A percentile compares a stretch with the other conserved stretches of the same genome.
These are phyloP conservation scores for Tolypocladium pustulatum DNA, from an alignment of 2,329 filamentous ascomycete species.

Conservation along the genomic window DNA sequence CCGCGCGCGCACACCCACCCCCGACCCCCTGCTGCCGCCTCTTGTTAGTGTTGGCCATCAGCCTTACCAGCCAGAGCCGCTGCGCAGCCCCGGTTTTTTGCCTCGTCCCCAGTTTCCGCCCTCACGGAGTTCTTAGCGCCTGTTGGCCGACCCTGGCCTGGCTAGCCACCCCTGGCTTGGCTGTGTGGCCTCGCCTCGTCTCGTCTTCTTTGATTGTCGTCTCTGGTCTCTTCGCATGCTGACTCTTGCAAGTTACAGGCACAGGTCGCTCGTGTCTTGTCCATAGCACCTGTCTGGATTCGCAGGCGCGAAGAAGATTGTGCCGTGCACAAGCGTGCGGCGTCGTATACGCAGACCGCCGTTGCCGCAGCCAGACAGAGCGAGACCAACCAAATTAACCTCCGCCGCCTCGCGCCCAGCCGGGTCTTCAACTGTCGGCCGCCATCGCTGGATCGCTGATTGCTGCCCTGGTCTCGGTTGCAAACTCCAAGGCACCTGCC, in stretches of 20 bases:
- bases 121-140: neutral
- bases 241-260: neutral
- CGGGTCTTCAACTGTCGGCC: neutral
- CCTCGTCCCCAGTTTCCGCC: neutral
- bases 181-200: neutral
- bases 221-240: neutral
- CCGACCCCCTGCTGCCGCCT: neutral
- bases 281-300: neutral
- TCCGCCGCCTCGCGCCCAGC: neutral
- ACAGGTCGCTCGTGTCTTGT: neutral
- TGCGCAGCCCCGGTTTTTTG: neutral
- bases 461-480: too few species aligned
- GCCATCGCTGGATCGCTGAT: neutral
- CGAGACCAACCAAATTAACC: neutral
- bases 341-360: neutral
- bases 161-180: too few species aligned
- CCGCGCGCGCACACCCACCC: neutral
- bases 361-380: neutral
- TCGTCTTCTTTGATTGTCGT: neutral
- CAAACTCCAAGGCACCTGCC: neutral
- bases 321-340: neutral
- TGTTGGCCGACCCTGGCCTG: neutral
- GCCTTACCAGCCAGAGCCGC: neutral
- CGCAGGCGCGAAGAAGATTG: too few species aligned
- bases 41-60: neutral